Percentiles rank a stretch among this genome's conserved stretches.
Conservation (phyloP, 306 rosid species). For the Sesbania bispinosa region DNA sequence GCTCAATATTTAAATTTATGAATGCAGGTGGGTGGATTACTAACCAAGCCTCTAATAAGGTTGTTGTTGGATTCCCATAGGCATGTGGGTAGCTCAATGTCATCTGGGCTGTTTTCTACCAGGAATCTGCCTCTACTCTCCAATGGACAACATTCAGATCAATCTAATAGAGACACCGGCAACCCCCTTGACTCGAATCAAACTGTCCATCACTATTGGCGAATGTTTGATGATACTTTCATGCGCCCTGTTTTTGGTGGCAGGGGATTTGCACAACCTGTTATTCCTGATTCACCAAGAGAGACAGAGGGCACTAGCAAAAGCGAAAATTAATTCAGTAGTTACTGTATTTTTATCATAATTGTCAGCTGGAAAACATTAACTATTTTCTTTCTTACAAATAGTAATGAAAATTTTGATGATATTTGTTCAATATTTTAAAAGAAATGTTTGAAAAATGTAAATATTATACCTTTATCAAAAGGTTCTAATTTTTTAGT, state of each 20-base stretch:
- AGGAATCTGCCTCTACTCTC: constrained; percentile 38
- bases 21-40: constrained; percentile 59
- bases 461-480: too few relatives aligned
- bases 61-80: constrained; percentile 35
- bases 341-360: too few relatives aligned
- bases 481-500: too few relatives aligned
- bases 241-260: constrained; percentile 73
- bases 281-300: background rate
- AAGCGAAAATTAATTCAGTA: background rate
- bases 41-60: constrained; percentile 56
- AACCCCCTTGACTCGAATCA: constrained; percentile 20
- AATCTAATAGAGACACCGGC: background rate
- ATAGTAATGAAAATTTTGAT: too few relatives aligned
- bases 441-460: too few relatives aligned
- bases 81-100: background rate
- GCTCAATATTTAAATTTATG: background rate
- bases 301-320: background rate
- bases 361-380: too few relatives aligned
- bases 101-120: background rate
- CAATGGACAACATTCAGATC: constrained; percentile 16
- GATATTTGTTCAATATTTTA: too few relatives aligned
- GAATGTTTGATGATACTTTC: constrained; percentile 39
- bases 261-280: constrained; percentile 45
- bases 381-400: too few relatives aligned
- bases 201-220: constrained; percentile 44